Evolutionary conservation across 2,329 filamentous ascomycete species (phyloP).

Genomic region (Colletotrichum liriopes): DNA sequence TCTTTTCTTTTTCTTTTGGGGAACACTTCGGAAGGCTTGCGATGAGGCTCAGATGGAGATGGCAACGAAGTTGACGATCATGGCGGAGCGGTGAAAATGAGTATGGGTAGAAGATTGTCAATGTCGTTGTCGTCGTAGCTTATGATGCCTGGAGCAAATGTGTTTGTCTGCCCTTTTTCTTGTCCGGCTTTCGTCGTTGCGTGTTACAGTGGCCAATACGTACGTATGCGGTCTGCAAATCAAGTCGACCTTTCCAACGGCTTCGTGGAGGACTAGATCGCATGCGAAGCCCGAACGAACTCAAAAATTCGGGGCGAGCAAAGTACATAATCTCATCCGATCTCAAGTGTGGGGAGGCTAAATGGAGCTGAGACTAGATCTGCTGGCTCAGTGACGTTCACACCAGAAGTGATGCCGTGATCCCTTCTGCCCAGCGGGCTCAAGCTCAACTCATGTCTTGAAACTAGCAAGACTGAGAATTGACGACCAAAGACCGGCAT

Average conservation of each 20-base stretch:
- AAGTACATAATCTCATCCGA: neutral
- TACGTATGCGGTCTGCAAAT: neutral
- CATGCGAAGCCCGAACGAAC: neutral
- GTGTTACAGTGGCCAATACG: neutral
- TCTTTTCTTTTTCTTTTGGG: slow-evolving; percentile 2
- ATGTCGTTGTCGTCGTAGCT: neutral
- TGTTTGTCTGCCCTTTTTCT: neutral
- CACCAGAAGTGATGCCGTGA: neutral
- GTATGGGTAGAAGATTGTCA: neutral
- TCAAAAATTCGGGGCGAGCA: neutral
- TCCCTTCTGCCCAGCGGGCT: neutral
- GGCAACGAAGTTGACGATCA: slow-evolving; percentile 17
- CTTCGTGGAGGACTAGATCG: neutral
- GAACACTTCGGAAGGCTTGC: slow-evolving; percentile 4
- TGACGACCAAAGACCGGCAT: neutral
- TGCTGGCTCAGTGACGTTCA: neutral
- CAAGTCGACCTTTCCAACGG: neutral
- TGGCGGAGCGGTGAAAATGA: slow-evolving; percentile 22
- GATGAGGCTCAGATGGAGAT: neutral
- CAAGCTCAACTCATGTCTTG: neutral
- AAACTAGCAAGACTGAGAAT: neutral
- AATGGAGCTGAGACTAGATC: neutral
- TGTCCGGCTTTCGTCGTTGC: neutral
- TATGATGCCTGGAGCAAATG: neutral
- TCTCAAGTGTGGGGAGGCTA: neutral